These are phyloP conservation scores for Sisymbrium altissimum DNA, from an alignment of 345 rosid species.

Conservation along the genomic window DNA sequence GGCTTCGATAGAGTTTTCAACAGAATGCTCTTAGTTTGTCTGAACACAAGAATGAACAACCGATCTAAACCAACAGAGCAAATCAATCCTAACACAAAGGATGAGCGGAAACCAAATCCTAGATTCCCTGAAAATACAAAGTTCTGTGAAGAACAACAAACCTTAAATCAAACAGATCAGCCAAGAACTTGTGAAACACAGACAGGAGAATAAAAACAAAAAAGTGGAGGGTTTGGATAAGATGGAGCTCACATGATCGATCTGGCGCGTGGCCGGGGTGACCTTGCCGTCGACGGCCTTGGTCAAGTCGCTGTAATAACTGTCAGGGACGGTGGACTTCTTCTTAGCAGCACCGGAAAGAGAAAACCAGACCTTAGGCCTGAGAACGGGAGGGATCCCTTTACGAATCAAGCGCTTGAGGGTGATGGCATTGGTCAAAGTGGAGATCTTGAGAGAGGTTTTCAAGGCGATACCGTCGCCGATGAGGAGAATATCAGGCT, in stretches of 20 bases:
- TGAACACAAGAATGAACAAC: constrained; percentile 6
- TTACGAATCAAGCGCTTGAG: constrained; percentile 89
- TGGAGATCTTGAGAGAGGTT: constrained; percentile 77
- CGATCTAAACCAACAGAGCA: background rate
- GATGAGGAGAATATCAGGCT: constrained; percentile 59
- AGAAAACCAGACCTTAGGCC: constrained; percentile 99
- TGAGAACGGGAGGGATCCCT: constrained; percentile 93
- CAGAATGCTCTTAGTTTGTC: background rate
- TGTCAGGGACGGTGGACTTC: constrained; percentile 96
- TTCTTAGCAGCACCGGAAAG: constrained; percentile 99
- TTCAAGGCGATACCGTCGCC: constrained; percentile 75
- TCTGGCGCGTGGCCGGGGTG: constrained; percentile 92
- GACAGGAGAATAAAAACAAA: background rate
- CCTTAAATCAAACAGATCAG: background rate
- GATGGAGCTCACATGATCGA: constrained; percentile 82
- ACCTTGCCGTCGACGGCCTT: constrained; percentile 94
- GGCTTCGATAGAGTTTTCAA: background rate
- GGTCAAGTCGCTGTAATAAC: constrained; percentile 78
- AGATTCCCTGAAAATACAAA: too few species aligned
- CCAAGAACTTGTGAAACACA: background rate
- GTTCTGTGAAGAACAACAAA: background rate
- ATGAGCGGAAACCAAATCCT: background rate
- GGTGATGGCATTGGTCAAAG: constrained; percentile 77
- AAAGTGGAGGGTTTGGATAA: background rate
- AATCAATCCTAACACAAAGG: background rate